These are phyloP conservation scores for Lophiostoma macrostomum DNA, from an alignment of 495 filamentous ascomycete genomes.

Conservation along the genomic window DNA sequence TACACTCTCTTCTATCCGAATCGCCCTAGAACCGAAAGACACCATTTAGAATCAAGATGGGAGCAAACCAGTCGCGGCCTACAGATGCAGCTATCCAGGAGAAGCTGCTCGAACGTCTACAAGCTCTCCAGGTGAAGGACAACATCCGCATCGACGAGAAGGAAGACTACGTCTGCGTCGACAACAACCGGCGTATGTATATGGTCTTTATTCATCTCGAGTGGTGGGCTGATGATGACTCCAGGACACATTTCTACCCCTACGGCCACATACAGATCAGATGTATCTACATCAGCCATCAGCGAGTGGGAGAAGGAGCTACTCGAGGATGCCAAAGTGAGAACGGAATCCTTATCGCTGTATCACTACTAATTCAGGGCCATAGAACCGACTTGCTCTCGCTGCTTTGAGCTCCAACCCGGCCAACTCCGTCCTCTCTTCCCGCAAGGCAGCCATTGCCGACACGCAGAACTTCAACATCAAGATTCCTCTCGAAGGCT, in stretches of 20 bases:
- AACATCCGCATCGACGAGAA: constrained; percentile 36
- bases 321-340: constrained; percentile 61
- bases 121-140: constrained; percentile 38
- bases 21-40: not conserved
- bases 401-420: constrained; percentile 60
- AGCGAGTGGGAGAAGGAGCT: constrained; percentile 59
- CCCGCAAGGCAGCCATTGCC: constrained; percentile 50
- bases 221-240: constrained; percentile 4
- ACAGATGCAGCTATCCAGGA: constrained; percentile 38
- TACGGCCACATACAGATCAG: constrained; percentile 11
- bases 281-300: constrained; percentile 48
- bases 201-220: not conserved
- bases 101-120: constrained; percentile 47
- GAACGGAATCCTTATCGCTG: not conserved
- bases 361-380: constrained; percentile 4
- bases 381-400: constrained; percentile 64
- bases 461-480: constrained; percentile 78
- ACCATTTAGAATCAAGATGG: constrained; percentile 41
- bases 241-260: constrained; percentile 24
- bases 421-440: constrained; percentile 52
- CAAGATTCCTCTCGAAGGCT: constrained; percentile 76
- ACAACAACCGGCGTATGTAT: constrained; percentile 22
- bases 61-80: constrained; percentile 47
- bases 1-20: not conserved
- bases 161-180: constrained; percentile 50